These are phyloP conservation scores for Xylariales sp. DNA, from an alignment of 2,329 filamentous ascomycete species.

Conservation along the genomic window DNA sequence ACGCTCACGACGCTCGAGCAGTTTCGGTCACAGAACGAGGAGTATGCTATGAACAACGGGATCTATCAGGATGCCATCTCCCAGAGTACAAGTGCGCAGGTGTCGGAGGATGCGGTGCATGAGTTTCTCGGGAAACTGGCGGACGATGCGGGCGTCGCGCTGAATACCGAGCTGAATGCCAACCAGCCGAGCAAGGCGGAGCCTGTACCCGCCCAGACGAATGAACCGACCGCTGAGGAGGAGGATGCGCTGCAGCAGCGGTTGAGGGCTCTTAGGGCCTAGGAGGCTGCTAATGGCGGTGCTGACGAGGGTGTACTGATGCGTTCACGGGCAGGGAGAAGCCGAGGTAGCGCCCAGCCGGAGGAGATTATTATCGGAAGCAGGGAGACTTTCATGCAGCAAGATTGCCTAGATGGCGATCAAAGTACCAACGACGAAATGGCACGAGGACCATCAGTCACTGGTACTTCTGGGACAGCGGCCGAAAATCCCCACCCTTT, in stretches of 20 bases:
- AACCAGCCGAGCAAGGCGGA: conserved; percentile 48
- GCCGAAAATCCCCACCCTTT: not conserved
- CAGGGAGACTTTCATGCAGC: not conserved
- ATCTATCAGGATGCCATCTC: conserved; percentile 85
- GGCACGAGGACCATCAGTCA: too few species aligned
- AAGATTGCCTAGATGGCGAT: too few species aligned
- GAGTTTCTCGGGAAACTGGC: conserved; percentile 79
- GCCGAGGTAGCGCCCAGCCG: not conserved
- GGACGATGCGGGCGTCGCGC: conserved; percentile 81
- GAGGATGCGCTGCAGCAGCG: conserved; percentile 9
- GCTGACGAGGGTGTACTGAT: not conserved
- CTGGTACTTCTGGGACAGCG: too few species aligned
- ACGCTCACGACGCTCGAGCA: conserved; percentile 58
- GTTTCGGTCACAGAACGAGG: conserved; percentile 58
- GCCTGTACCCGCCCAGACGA: conserved; percentile 5
- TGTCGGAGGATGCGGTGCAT: conserved; percentile 81
- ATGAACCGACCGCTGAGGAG: conserved; percentile 9
- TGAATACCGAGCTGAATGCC: conserved; percentile 67
- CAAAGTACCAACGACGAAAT: too few species aligned
- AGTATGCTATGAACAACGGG: conserved; percentile 60
- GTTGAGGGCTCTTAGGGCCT: conserved; percentile 4
- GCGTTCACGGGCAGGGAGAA: too few species aligned
- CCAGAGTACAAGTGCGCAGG: conserved; percentile 66
- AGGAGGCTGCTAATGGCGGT: not conserved
- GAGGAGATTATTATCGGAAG: not conserved